These are phyloP conservation scores for Auriscalpium microsporum DNA, from an alignment of 768 basidiomycete species.

Conservation along the genomic window DNA sequence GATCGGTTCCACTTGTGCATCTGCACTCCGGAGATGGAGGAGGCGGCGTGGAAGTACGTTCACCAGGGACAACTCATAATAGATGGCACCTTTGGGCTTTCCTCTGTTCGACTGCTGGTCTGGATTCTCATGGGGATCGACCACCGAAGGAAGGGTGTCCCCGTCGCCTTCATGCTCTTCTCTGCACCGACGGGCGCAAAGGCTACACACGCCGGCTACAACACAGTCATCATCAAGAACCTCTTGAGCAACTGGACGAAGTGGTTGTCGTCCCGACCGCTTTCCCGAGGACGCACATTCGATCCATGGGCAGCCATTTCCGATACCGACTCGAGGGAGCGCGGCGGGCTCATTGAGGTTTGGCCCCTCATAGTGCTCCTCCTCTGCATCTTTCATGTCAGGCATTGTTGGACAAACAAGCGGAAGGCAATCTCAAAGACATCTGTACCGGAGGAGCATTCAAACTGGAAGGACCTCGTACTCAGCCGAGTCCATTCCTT, in stretches of 20 bases:
- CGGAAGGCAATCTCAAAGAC: neutral
- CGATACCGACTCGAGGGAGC: conserved; percentile 27
- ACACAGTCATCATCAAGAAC: conserved; percentile 11
- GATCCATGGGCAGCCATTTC: conserved; percentile 17
- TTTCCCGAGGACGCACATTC: conserved; percentile 17
- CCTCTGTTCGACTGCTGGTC: conserved; percentile 17
- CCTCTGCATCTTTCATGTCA: conserved; percentile 28
- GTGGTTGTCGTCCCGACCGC: neutral
- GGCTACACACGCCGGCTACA: conserved; percentile 20
- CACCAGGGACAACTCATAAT: conserved; percentile 14
- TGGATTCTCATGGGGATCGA: conserved; percentile 26
- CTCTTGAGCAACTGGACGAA: conserved; percentile 9
- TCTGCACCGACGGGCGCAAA: conserved; percentile 21
- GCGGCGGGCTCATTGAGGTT: conserved; percentile 21
- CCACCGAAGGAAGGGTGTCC: conserved; percentile 20
- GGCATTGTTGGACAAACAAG: conserved; percentile 26
- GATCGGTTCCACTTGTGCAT: conserved; percentile 27
- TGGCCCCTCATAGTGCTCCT: conserved; percentile 23
- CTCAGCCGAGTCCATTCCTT: neutral
- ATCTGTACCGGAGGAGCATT: neutral
- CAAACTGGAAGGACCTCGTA: neutral
- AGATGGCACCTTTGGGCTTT: conserved; percentile 17
- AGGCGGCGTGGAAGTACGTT: conserved; percentile 17
- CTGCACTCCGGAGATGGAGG: conserved; percentile 17
- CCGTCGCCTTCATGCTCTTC: conserved; percentile 24